phyloP scores from a whole-genome alignment of 2,329 filamentous ascomycete genomes.

The Paecilomyces variotii region DNA sequence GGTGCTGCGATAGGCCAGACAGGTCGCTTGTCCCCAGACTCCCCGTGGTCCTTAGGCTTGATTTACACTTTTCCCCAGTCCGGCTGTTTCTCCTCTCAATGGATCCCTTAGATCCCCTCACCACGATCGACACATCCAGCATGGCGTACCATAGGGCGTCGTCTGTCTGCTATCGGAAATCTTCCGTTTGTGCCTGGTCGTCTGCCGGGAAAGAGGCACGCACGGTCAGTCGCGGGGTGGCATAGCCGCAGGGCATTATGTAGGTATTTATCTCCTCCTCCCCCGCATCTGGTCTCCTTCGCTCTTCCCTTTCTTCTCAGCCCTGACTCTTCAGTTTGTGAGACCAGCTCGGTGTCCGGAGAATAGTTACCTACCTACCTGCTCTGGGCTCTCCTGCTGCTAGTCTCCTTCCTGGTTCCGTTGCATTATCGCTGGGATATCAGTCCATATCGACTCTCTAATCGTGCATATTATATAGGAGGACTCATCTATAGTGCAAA shows the following conservation, averaged over 20 bases:
- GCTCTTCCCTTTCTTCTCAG: neutral
- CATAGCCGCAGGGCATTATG: too few species aligned
- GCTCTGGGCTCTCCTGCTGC: neutral
- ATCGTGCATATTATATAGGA: neutral
- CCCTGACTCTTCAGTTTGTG: neutral
- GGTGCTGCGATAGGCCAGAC: neutral
- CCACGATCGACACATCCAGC: neutral
- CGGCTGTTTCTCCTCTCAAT: neutral
- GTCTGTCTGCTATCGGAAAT: neutral
- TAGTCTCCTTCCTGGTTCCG: neutral
- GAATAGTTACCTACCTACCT: neutral
- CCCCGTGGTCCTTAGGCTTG: neutral
- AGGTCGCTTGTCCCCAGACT: neutral
- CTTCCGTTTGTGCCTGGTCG: neutral
- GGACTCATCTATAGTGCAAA: neutral
- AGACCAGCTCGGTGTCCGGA: neutral
- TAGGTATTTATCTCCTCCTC: neutral
- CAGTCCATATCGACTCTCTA: neutral
- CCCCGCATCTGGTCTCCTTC: neutral
- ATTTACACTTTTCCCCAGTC: neutral
- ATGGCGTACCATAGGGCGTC: neutral
- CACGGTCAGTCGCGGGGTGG: neutral
- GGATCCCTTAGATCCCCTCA: neutral
- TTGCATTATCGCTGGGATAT: neutral
- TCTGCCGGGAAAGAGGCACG: neutral